Evolutionary conservation across 2,329 filamentous ascomycete species (phyloP).

Genomic region (Chalara sp.): DNA sequence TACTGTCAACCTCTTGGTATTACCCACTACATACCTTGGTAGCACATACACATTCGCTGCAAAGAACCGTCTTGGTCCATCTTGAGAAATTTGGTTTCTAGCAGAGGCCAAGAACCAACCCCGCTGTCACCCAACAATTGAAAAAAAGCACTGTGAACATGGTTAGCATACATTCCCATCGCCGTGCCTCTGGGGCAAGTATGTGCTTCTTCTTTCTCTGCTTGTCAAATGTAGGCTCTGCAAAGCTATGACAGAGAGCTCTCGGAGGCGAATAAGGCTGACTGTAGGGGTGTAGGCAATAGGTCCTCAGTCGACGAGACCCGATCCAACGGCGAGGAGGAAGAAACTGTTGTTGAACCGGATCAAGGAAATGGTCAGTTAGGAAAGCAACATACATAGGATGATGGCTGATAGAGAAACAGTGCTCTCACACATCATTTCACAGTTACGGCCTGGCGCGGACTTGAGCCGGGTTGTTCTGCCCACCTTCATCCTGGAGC

Average conservation of each 20-base stretch:
- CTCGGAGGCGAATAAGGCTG: too few relatives aligned
- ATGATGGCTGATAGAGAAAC: neutral
- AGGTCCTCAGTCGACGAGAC: conserved; percentile 25
- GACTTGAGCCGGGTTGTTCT: conserved; percentile 91
- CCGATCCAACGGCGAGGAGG: conserved; percentile 41
- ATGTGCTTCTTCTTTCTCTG: conserved; percentile 17
- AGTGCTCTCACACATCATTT: conserved; percentile 97
- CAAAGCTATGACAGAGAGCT: too few relatives aligned
- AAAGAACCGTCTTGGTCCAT: too few relatives aligned
- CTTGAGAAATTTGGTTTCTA: too few relatives aligned
- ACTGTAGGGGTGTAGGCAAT: neutral
- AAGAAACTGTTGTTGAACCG: conserved; percentile 78
- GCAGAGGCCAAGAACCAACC: neutral
- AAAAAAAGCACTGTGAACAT: conserved; percentile 12
- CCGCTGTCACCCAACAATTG: neutral
- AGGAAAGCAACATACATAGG: neutral
- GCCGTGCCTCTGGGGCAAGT: conserved; percentile 38
- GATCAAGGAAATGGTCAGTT: conserved; percentile 87
- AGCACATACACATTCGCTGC: too few relatives aligned
- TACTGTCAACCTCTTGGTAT: too few relatives aligned
- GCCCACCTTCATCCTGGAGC: conserved; percentile 96
- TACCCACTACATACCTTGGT: too few relatives aligned
- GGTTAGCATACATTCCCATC: conserved; percentile 35
- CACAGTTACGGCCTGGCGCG: conserved; percentile 88
- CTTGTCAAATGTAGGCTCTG: too few relatives aligned